Evolutionary conservation across 805 yeast species (phyloP), one percentile per base, ranked within the genome.

Genomic region (Candida ficus): DNA sequence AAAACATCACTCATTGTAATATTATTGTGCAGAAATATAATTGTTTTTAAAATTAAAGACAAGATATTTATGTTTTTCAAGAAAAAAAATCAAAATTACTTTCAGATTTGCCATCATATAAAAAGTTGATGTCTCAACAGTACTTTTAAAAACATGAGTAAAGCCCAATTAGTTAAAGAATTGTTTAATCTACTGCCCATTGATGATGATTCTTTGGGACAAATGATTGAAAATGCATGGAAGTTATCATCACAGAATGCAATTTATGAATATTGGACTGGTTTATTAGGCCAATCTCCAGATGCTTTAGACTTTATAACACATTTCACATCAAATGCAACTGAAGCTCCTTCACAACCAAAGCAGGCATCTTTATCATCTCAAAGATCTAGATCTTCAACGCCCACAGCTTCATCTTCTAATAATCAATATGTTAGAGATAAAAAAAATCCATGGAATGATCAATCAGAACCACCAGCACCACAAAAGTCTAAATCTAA

Each of bases 271-370:
- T 81, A 82, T 56, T 74, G 80, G 51, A 54, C 71, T 12, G 75
- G 76, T 33, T 55, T 80, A 14, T 56, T 78, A 12, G 86, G 86
- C 7, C 78, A 78, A 40, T 68, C 78, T 12, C 75, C 76, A 21
- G 76, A 64, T 32, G 67, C 80, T 2, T 54, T 73, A 27, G 60
- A 65, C 14, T 75, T 79, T 47, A 64, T 77, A 1, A 50, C 68
- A 1, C 64, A 59, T 23, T 75, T 78, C 48, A 57, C 70, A 13
- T 56, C 63, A 19, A 38, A 31, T 9, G 14, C 20, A 5, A 37
- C 17, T 12, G 33, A n/a, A 35, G n/a, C n/a, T n/a, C n/a, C n/a
- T n/a, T n/a, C n/a, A n/a, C n/a, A n/a, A n/a, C n/a, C n/a, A n/a
- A n/a, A n/a, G n/a, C n/a, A n/a, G n/a, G n/a, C n/a, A n/a, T n/a